phyloP scores from a whole-genome alignment of 2,329 filamentous ascomycete genomes.

The Alternaria triticina region DNA sequence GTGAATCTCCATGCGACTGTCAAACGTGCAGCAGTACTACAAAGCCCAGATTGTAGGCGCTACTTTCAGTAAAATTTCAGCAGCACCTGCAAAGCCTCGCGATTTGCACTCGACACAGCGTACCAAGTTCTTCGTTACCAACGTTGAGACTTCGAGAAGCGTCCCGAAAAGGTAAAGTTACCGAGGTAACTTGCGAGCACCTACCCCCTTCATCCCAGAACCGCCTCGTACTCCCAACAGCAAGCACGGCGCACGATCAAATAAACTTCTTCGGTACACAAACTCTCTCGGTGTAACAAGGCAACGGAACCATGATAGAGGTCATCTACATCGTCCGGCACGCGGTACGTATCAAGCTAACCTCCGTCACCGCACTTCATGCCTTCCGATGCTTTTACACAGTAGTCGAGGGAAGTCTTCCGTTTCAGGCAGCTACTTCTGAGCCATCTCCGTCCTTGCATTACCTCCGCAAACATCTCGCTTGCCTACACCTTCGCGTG shows the following conservation, averaged over 20 bases:
- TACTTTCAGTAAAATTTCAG: background rate
- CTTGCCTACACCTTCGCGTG: constrained; percentile 5
- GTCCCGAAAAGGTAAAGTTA: constrained; percentile 9
- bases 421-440: constrained; percentile 10
- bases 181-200: constrained; percentile 15
- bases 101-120: background rate
- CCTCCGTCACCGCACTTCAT: constrained; percentile 7
- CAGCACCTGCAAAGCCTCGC: background rate
- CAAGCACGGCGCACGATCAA: constrained; percentile 11
- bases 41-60: background rate
- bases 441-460: constrained; percentile 13
- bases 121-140: background rate
- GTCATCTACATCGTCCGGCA: constrained; percentile 58
- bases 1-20: background rate
- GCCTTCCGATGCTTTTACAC: constrained; percentile 15
- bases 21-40: background rate
- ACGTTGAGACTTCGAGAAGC: background rate
- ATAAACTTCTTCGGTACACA: background rate
- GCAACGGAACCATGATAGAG: constrained; percentile 48
- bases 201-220: constrained; percentile 2
- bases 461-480: constrained; percentile 2
- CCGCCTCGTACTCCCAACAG: constrained; percentile 13
- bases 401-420: constrained; percentile 12
- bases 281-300: background rate
- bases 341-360: constrained; percentile 53